A percentile compares a stretch with the other conserved stretches of the same genome.
These are phyloP conservation scores for Penicillium sp. DNA, from an alignment of 2,329 filamentous ascomycete genomes.

Conservation along the genomic window DNA sequence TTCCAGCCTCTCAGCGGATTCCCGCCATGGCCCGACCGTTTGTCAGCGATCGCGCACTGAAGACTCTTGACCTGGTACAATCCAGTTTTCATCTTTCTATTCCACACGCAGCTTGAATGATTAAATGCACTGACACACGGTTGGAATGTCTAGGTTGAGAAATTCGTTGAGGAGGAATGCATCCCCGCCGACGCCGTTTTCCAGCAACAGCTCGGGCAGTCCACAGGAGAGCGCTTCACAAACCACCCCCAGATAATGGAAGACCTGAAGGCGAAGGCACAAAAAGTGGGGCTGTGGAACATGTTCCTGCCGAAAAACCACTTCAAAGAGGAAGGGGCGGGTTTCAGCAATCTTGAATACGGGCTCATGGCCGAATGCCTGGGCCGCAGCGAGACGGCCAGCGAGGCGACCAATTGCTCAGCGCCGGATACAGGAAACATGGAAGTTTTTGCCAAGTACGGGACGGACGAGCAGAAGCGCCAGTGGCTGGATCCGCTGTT, in stretches of 20 bases:
- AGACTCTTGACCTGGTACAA: conserved; percentile 79
- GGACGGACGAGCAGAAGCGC: conserved; percentile 81
- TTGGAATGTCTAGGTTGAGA: conserved; percentile 61
- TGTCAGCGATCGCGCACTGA: conserved; percentile 83
- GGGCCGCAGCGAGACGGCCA: conserved; percentile 78
- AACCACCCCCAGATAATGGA: conserved; percentile 81
- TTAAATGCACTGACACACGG: too few species aligned
- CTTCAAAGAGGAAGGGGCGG: conserved; percentile 85
- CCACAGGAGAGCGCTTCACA: conserved; percentile 73
- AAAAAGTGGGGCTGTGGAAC: conserved; percentile 89
- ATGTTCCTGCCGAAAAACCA: conserved; percentile 96
- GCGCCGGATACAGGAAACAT: conserved; percentile 95
- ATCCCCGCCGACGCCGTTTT: conserved; percentile 83
- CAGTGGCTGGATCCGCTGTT: conserved; percentile 81
- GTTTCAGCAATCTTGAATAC: conserved; percentile 95
- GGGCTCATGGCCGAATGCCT: conserved; percentile 98
- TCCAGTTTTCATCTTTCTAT: too few species aligned
- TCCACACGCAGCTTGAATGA: too few species aligned
- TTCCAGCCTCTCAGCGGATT: conserved; percentile 44
- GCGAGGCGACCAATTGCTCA: conserved; percentile 80
- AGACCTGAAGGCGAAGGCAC: conserved; percentile 83
- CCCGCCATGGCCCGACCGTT: conserved; percentile 63
- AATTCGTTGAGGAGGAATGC: conserved; percentile 97
- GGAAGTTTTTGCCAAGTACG: conserved; percentile 93
- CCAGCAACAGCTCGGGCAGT: conserved; percentile 77